These are phyloP conservation scores for Emmonsiellopsis sp. DNA, from an alignment of 2,329 filamentous ascomycete genomes.

Conservation along the genomic window DNA sequence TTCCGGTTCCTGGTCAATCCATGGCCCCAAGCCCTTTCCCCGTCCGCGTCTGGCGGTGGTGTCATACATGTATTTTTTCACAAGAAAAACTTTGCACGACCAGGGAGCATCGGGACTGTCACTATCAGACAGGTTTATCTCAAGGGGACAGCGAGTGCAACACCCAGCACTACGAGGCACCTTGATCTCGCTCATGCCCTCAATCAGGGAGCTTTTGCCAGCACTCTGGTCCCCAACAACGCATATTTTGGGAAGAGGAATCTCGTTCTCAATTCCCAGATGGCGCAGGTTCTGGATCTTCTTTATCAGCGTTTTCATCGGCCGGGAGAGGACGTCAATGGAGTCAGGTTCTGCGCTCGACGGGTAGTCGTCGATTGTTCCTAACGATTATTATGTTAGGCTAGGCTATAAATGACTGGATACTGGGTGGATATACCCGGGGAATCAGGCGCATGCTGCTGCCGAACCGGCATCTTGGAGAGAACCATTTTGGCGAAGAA, in stretches of 20 bases:
- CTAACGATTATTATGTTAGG: neutral
- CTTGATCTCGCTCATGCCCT: slow-evolving; percentile 57
- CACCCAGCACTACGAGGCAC: slow-evolving; percentile 62
- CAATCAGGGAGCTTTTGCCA: slow-evolving; percentile 64
- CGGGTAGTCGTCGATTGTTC: slow-evolving; percentile 5
- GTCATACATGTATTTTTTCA: slow-evolving; percentile 54
- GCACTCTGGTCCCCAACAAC: slow-evolving; percentile 79
- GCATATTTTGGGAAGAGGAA: slow-evolving; percentile 68
- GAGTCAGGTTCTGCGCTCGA: slow-evolving; percentile 8
- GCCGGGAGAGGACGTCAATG: slow-evolving; percentile 21
- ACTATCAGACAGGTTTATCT: slow-evolving; percentile 60
- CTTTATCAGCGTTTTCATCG: slow-evolving; percentile 30
- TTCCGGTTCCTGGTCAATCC: slow-evolving; percentile 44
- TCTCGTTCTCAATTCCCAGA: slow-evolving; percentile 61
- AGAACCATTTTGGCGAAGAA: too few relatives aligned
- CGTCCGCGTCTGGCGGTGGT: slow-evolving; percentile 36
- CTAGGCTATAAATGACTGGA: too few relatives aligned
- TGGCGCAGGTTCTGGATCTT: slow-evolving; percentile 54
- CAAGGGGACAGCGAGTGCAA: slow-evolving; percentile 72
- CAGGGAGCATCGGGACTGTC: slow-evolving; percentile 41
- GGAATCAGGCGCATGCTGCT: too few relatives aligned
- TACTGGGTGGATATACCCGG: too few relatives aligned
- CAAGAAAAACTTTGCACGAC: slow-evolving; percentile 59
- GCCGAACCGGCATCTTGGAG: too few relatives aligned
- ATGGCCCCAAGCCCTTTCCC: slow-evolving; percentile 54